A percentile compares a stretch with the other conserved stretches of the same genome.
These are phyloP conservation scores for Epichloe baconii DNA, from an alignment of 2,329 filamentous ascomycete species.

Conservation along the genomic window DNA sequence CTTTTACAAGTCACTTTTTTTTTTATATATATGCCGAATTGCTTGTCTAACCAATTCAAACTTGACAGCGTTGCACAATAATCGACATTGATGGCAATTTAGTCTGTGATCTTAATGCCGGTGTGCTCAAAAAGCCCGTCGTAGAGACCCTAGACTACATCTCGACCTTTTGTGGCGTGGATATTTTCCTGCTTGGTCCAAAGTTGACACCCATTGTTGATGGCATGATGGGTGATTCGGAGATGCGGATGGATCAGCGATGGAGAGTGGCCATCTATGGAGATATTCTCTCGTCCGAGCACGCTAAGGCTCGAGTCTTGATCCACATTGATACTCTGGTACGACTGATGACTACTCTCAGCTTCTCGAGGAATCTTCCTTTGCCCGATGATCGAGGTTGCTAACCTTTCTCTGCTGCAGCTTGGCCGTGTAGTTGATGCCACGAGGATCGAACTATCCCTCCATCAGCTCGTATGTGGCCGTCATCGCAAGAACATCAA, in stretches of 20 bases:
- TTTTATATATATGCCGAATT: neutral
- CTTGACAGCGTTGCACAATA: conserved; percentile 59
- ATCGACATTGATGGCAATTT: conserved; percentile 89
- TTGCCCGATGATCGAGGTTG: neutral
- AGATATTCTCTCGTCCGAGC: conserved; percentile 87
- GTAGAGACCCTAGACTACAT: conserved; percentile 78
- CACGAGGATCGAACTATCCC: conserved; percentile 69
- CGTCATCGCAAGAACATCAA: conserved; percentile 96
- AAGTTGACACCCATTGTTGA: conserved; percentile 71
- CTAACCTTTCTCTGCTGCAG: conserved; percentile 23
- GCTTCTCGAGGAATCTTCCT: neutral
- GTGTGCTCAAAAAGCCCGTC: conserved; percentile 61
- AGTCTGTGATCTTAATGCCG: conserved; percentile 59
- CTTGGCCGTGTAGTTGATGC: conserved; percentile 64
- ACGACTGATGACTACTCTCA: conserved; percentile 12
- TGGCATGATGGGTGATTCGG: conserved; percentile 60
- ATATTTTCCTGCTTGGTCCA: conserved; percentile 89
- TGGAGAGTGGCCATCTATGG: conserved; percentile 91
- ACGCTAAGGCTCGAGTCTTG: conserved; percentile 88
- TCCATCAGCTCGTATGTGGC: conserved; percentile 87
- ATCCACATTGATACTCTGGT: conserved; percentile 96
- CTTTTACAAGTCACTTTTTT: neutral
- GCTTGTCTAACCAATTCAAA: neutral
- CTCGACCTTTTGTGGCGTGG: conserved; percentile 79
- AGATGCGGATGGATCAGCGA: conserved; percentile 77